Conservation (phyloP, 495 filamentous ascomycete genomes). For the Trichoderma asperelloides region DNA sequence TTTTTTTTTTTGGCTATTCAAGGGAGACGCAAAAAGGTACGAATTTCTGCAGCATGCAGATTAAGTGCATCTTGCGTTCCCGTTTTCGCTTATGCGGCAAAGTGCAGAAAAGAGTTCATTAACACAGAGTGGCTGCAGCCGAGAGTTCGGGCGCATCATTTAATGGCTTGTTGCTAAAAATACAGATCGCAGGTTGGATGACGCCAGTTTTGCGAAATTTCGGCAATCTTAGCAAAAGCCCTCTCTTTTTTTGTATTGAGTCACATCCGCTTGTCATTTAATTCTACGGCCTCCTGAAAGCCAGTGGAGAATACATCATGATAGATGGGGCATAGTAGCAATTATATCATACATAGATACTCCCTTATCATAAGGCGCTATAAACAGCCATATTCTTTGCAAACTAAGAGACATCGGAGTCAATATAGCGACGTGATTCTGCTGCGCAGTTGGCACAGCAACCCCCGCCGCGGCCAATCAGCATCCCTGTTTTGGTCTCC, state of each 20-base stretch:
- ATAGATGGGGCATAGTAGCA: too few relatives aligned
- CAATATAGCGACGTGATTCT: neutral
- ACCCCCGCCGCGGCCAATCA: neutral
- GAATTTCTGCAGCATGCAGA: too few relatives aligned
- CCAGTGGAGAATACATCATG: too few relatives aligned
- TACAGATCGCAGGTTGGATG: neutral
- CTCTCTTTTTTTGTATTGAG: neutral
- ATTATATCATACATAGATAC: neutral
- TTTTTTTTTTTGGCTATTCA: too few relatives aligned
- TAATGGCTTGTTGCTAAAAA: neutral
- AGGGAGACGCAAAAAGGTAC: too few relatives aligned
- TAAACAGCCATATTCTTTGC: neutral
- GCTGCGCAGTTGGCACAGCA: neutral
- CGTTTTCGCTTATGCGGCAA: neutral
- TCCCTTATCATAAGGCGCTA: neutral
- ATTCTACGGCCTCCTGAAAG: too few relatives aligned
- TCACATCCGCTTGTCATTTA: too few relatives aligned
- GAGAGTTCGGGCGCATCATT: neutral
- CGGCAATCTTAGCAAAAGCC: neutral
- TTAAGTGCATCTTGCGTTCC: too few relatives aligned
- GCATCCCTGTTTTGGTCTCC: slow-evolving; percentile 1
- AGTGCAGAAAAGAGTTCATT: neutral
- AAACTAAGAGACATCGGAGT: neutral
- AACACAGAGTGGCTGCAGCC: neutral
- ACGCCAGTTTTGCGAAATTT: neutral